Conservation (phyloP, 148 eudicot species). For the Chenopodium album region DNA sequence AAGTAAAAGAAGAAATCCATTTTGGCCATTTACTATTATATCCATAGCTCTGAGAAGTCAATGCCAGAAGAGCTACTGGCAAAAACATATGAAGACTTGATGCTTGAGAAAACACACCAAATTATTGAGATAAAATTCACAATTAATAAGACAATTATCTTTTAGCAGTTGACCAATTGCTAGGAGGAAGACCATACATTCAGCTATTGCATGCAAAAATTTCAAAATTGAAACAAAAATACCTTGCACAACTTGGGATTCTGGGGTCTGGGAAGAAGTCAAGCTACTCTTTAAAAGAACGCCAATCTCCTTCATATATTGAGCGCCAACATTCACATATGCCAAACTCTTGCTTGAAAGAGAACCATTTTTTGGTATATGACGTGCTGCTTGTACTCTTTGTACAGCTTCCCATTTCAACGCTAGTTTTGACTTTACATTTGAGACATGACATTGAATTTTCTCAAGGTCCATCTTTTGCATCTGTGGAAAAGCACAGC, state of each 20-base stretch:
- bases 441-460: slow-evolving; percentile 41
- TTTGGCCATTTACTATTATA: background rate
- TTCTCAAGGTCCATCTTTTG: slow-evolving; percentile 44
- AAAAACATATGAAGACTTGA: background rate
- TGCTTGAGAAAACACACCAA: background rate
- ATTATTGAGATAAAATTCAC: background rate
- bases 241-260: slow-evolving; percentile 57
- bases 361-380: slow-evolving; percentile 38
- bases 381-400: slow-evolving; percentile 46
- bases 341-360: slow-evolving; percentile 53
- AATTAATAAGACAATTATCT: background rate
- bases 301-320: slow-evolving; percentile 38
- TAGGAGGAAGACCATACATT: background rate
- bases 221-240: background rate
- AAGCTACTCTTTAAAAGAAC: slow-evolving; percentile 24
- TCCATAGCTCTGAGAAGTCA: background rate
- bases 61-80: background rate
- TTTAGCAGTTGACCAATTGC: background rate
- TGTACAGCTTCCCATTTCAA: slow-evolving; percentile 50
- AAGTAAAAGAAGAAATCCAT: background rate
- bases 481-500: slow-evolving; percentile 50
- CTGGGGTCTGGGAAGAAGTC: slow-evolving; percentile 24
- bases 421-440: slow-evolving; percentile 41
- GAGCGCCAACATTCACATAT: slow-evolving; percentile 53
- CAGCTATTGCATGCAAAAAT: background rate